These are phyloP conservation scores for Komagataea norvegica DNA, from an alignment of 1,139 yeast genomes.

Conservation along the genomic window DNA sequence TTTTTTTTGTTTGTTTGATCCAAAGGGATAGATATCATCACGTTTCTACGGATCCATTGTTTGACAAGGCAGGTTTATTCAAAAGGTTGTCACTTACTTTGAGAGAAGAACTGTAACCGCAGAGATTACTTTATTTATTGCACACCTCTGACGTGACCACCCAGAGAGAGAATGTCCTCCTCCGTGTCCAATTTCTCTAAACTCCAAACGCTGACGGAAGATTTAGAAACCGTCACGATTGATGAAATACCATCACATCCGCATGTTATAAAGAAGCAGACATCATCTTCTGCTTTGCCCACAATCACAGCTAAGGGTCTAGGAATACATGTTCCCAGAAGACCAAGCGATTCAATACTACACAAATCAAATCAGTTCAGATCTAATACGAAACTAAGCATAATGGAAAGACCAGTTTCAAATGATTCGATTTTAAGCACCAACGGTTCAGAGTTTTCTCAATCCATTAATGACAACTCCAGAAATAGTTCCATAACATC, in stretches of 20 bases:
- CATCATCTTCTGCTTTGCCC: constrained; percentile 2
- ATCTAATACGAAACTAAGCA: constrained; percentile 8
- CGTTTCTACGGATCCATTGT: too few species aligned
- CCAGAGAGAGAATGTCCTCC: too few species aligned
- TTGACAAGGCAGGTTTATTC: too few species aligned
- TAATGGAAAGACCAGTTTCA: constrained; percentile 26
- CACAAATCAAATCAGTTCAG: constrained; percentile 8
- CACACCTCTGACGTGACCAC: neutral
- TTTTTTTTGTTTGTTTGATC: too few species aligned
- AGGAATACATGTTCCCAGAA: constrained; percentile 20
- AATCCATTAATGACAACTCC: constrained; percentile 16
- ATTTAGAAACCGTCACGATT: constrained; percentile 20
- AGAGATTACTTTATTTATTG: too few species aligned
- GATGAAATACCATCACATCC: constrained; percentile 11
- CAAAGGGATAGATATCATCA: too few species aligned
- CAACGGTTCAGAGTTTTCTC: constrained; percentile 20
- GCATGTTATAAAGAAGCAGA: constrained; percentile 7
- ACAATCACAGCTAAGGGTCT: constrained; percentile 16
- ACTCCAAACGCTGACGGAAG: constrained; percentile 19
- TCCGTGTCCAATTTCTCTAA: constrained; percentile 7
- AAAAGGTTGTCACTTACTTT: too few species aligned
- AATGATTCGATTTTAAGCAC: constrained; percentile 25
- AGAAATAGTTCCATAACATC: constrained; percentile 26
- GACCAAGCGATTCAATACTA: constrained; percentile 24
- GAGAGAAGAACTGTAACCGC: too few species aligned